Conservation (phyloP, 2,329 filamentous ascomycete genomes). For the Ceratocystis cubensis region DNA sequence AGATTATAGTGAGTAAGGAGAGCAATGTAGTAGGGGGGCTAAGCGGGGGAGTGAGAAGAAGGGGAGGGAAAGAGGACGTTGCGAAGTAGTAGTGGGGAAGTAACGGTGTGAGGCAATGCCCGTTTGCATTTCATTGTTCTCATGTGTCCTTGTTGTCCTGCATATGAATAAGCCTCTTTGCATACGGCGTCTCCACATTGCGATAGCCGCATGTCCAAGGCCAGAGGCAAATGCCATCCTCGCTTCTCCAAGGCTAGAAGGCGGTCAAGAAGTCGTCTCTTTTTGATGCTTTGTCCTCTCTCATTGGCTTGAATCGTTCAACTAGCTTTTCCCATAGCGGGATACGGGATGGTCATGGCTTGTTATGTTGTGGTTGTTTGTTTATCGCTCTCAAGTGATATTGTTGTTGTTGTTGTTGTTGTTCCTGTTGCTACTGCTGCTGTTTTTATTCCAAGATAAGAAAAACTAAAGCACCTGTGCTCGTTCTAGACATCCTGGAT, state of each 20-base stretch:
- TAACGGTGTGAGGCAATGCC: no score
- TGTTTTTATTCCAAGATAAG: not conserved
- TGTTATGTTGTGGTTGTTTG: not conserved
- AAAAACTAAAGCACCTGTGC: not conserved
- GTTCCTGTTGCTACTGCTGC: no score
- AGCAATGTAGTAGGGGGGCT: no score
- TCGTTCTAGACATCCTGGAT: not conserved
- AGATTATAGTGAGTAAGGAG: no score
- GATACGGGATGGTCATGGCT: conserved; percentile 7
- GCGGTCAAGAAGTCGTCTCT: not conserved
- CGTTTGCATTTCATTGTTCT: no score
- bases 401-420: no score
- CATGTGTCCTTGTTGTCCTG: no score
- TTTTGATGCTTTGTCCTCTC: not conserved
- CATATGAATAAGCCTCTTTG: no score
- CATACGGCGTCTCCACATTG: not conserved
- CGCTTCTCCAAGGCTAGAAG: not conserved
- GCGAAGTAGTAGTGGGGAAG: no score
- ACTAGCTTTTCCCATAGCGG: not conserved
- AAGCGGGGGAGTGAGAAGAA: no score
- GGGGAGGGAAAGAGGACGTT: no score
- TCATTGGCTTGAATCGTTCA: not conserved
- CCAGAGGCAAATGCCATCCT: not conserved
- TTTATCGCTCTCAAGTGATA: not conserved
- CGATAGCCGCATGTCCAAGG: not conserved